Conservation (phyloP, 108 stramenopile species). For the Discostella stelligeroides region DNA sequence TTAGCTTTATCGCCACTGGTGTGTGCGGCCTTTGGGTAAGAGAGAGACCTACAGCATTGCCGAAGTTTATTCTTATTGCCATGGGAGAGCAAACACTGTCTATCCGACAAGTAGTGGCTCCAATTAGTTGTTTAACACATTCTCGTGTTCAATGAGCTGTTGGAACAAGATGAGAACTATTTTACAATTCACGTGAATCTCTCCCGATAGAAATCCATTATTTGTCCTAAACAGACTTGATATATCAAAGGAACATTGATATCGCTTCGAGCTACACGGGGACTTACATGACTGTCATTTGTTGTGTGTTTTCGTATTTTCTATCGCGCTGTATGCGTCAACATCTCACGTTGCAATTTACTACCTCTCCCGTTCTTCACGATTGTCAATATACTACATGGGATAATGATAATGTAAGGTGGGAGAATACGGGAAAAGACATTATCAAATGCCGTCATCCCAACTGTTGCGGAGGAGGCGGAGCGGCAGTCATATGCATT, state of each 20-base stretch:
- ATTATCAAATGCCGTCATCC: slow-evolving; percentile 52
- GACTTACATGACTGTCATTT: slow-evolving; percentile 45
- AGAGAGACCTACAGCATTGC: neutral
- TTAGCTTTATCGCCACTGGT: slow-evolving; percentile 60
- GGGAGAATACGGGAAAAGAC: slow-evolving; percentile 60
- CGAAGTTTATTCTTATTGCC: too few species aligned
- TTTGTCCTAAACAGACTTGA: slow-evolving; percentile 30
- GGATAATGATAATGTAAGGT: too few species aligned
- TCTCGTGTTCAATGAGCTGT: neutral
- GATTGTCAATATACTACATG: too few species aligned
- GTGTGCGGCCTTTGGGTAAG: slow-evolving; percentile 75
- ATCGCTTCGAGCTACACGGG: slow-evolving; percentile 67
- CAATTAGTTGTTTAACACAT: neutral
- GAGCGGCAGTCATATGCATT: slow-evolving; percentile 46
- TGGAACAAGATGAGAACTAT: too few species aligned
- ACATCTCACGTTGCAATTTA: too few species aligned
- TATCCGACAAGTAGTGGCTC: too few species aligned
- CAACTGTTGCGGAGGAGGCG: slow-evolving; percentile 21
- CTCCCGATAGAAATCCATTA: slow-evolving; percentile 22
- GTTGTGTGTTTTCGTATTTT: neutral
- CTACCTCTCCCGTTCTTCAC: too few species aligned
- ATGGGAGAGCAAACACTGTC: too few species aligned
- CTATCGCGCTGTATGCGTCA: too few species aligned
- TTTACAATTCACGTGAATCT: neutral
- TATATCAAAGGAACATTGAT: slow-evolving; percentile 44